Evolutionary conservation across 371 early-diverging fungal genomes (phyloP).

Genomic region (Choanephora cucurbitarum): DNA sequence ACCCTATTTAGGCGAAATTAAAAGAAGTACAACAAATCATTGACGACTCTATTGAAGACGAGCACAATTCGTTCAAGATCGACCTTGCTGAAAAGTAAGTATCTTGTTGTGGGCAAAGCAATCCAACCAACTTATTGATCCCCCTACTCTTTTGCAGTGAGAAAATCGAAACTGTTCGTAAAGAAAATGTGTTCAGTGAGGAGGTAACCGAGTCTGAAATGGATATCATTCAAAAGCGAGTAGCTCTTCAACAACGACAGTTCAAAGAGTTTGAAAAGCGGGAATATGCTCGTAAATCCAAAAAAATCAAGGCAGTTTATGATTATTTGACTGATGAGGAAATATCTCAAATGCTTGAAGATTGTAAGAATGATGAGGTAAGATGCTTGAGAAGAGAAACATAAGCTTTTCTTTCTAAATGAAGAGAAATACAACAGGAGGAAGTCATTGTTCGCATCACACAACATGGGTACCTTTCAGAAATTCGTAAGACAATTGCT

Average conservation of each 20-base stretch:
- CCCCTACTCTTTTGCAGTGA: conserved; percentile 56
- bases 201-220: conserved; percentile 85
- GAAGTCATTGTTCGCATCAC: conserved; percentile 76
- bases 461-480: conserved; percentile 66
- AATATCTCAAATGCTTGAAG: conserved; percentile 75
- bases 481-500: conserved; percentile 74
- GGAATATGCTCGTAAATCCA: conserved; percentile 71
- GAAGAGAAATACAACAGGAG: conserved; percentile 41
- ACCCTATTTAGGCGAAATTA: conserved; percentile 12
- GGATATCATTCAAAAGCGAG: conserved; percentile 84
- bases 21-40: conserved; percentile 9
- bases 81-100: conserved; percentile 30
- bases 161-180: conserved; percentile 78
- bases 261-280: conserved; percentile 78
- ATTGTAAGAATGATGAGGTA: conserved; percentile 79
- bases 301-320: conserved; percentile 72
- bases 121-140: neutral
- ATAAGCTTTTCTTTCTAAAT: neutral
- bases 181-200: conserved; percentile 82
- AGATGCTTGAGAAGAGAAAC: neutral
- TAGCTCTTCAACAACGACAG: conserved; percentile 83
- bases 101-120: no score
- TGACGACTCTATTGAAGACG: conserved; percentile 18
- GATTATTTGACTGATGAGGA: conserved; percentile 80
- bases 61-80: conserved; percentile 18